phyloP scores from a whole-genome alignment of 177 flowering plant species.

The Tripterygium wilfordii region DNA sequence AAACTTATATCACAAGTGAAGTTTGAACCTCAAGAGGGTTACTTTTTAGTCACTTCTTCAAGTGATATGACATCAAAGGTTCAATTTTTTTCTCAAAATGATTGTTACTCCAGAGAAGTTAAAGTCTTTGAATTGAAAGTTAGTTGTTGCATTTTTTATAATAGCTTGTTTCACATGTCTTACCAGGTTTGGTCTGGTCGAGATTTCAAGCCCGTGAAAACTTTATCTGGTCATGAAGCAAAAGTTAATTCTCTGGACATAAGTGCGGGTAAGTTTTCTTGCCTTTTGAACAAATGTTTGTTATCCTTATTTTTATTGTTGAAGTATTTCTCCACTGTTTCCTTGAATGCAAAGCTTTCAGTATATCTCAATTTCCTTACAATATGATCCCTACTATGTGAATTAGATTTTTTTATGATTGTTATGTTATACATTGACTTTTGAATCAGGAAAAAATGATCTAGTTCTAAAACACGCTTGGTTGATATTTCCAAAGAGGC shows the following conservation, averaged over 20 bases:
- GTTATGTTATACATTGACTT: not conserved
- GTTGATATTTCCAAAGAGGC: too few species aligned
- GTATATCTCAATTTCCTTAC: too few species aligned
- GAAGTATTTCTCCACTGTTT: too few species aligned
- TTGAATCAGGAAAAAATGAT: too few species aligned
- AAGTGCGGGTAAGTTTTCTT: conserved; percentile 48
- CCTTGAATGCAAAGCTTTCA: too few species aligned
- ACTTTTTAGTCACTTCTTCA: conserved; percentile 79
- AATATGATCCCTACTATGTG: too few species aligned
- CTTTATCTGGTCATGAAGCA: conserved; percentile 85
- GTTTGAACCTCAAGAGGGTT: conserved; percentile 95
- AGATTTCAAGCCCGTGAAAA: conserved; percentile 85
- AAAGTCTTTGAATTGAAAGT: too few species aligned
- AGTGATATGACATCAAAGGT: conserved; percentile 95
- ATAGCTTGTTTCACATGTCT: too few species aligned
- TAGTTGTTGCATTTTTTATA: too few species aligned
- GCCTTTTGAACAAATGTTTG: too few species aligned
- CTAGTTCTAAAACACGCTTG: too few species aligned
- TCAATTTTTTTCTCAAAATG: not conserved
- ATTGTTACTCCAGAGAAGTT: not conserved
- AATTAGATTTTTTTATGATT: not conserved
- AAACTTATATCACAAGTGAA: conserved; percentile 90
- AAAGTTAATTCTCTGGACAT: conserved; percentile 81
- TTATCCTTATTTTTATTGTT: too few species aligned
- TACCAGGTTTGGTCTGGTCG: conserved; percentile 91